phyloP scores from a whole-genome alignment of 192 early-diverging fungal species.

The Spizellomyces sp. region DNA sequence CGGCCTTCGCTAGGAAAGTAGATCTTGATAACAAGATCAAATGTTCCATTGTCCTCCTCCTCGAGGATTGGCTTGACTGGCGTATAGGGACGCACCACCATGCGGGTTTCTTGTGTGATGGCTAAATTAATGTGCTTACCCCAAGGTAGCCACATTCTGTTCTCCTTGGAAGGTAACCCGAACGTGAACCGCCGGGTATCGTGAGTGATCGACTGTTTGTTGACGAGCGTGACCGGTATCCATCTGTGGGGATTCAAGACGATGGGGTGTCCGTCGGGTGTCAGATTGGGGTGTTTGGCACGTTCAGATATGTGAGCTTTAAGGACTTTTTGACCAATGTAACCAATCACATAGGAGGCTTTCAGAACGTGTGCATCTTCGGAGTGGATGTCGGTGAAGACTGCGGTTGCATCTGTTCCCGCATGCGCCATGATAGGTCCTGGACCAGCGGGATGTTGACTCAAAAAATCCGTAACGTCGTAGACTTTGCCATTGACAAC shows the following conservation, averaged over 20 bases:
- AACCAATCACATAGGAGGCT: neutral
- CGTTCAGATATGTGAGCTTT: too few species aligned
- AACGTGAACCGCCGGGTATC: conserved; percentile 19
- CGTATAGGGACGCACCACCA: conserved; percentile 29
- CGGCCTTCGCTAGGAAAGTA: conserved; percentile 14
- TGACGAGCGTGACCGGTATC: neutral
- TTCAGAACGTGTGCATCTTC: neutral
- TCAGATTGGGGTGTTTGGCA: conserved; percentile 2
- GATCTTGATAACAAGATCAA: conserved; percentile 17
- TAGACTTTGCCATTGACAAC: conserved; percentile 58
- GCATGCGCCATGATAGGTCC: conserved; percentile 72
- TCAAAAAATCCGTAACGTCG: conserved; percentile 70
- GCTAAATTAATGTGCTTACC: conserved; percentile 24
- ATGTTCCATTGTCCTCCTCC: conserved; percentile 14
- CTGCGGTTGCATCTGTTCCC: conserved; percentile 72
- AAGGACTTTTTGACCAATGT: too few species aligned
- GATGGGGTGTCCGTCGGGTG: neutral
- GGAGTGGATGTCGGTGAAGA: conserved; percentile 60
- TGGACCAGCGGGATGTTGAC: conserved; percentile 79
- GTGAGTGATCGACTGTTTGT: conserved; percentile 13
- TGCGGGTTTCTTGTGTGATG: neutral
- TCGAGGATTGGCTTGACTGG: conserved; percentile 7
- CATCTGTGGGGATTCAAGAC: neutral
- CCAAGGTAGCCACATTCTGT: conserved; percentile 8
- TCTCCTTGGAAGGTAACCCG: neutral